phyloP scores from a whole-genome alignment of 2,329 filamentous ascomycete species.

The Cercospora zeae-maydis region DNA sequence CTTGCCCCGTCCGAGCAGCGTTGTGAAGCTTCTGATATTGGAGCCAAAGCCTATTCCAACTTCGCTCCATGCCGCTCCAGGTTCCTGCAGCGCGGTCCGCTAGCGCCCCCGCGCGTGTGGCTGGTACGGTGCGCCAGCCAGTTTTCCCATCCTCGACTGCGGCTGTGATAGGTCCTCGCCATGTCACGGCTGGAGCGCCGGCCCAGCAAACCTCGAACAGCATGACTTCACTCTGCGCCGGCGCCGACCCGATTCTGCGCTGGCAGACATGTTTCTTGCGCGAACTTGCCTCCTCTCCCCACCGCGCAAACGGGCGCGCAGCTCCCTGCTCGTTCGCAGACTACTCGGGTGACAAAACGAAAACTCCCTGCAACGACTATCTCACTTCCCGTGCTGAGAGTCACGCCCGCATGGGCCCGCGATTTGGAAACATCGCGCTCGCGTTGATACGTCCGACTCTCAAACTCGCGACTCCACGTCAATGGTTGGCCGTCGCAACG shows the following conservation, averaged over 20 bases:
- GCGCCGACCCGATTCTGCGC: neutral
- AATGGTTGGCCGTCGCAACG: neutral
- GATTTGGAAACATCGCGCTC: neutral
- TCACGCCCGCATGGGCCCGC: neutral
- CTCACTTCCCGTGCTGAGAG: neutral
- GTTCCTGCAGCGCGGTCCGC: neutral
- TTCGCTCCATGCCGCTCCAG: neutral
- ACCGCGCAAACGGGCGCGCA: neutral
- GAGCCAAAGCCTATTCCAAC: neutral
- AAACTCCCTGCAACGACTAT: neutral
- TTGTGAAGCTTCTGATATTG: slow-evolving; percentile 4
- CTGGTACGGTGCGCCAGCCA: neutral
- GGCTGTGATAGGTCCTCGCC: neutral
- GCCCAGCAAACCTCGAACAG: neutral
- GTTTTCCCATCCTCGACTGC: neutral
- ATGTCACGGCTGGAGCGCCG: neutral
- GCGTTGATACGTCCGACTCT: neutral
- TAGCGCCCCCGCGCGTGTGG: neutral
- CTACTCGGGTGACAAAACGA: too few relatives aligned
- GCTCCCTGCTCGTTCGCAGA: too few relatives aligned
- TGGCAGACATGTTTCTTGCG: neutral
- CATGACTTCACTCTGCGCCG: neutral
- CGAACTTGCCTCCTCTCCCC: neutral
- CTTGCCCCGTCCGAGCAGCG: neutral
- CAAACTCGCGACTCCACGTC: neutral